Base-by-base conservation (phyloP, 352 stramenopile genomes). In the Globisporangium viniferum region DNA sequence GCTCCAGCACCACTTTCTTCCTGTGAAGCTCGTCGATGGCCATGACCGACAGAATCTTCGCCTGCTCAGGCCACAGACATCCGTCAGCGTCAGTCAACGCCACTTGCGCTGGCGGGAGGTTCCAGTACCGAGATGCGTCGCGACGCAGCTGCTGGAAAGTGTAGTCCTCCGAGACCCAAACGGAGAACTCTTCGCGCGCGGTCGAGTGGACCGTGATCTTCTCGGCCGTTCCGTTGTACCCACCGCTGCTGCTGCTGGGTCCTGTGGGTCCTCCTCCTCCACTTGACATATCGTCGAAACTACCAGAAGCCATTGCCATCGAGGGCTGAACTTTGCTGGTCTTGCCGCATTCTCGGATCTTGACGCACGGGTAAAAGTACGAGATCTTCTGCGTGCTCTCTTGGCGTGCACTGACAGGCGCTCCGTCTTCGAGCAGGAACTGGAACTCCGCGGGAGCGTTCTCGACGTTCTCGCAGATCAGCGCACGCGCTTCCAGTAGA, bases 61-160 rank as follows among this genome's bases (percentile, higher is more conserved):
- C 86, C 62, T 93, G 81, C 24, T 93, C 86, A 2, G 86, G 86
- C 84, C 86, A 94, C 46, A 91, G 72, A 61, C 84, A 92, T 3
- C 84, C 86, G 5, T 90, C 83, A 22, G 69, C 69, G 39, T 94
- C 86, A 3, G 72, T 74, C 36, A 94, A 53, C 5, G 71, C 79
- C 5, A 88, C 80, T 27, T 88, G 73, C 0, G 57, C 35, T 3
- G 76, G 54, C 29, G 77, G 73, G 9, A 92, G 67, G 59, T 85
- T 87, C 82, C 82, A 94, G 66, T 92, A 94, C 31, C 80, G 77
- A 44, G 82, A 81, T 3, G 84, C 79, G 59, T 94, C 86, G 2
- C 74, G 76, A 5, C 84, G 83, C 5, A 94, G 74, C 65, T 92
- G 84, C 62, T 89, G 77, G 62, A 94, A 94, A 1, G 81, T 94